These are phyloP conservation scores for Cicer judaicum DNA, from an alignment of 306 rosid genomes.

Conservation along the genomic window DNA sequence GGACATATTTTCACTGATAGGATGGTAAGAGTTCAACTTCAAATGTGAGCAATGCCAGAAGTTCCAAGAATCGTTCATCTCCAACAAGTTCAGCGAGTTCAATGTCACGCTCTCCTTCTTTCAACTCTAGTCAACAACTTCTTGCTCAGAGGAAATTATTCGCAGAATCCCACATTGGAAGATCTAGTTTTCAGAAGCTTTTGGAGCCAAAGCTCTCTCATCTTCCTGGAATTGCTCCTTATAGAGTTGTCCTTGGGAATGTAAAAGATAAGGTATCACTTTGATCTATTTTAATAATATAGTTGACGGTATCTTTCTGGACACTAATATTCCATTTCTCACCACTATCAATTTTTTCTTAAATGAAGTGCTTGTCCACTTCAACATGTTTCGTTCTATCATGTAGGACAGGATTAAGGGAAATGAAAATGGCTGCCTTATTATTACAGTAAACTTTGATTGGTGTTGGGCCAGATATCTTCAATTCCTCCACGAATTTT, in stretches of 20 bases:
- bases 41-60: conserved; percentile 39
- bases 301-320: conserved; percentile 11
- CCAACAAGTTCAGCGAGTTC: conserved; percentile 42
- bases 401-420: background rate
- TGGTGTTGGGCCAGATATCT: background rate
- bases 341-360: background rate
- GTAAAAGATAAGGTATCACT: conserved; percentile 77
- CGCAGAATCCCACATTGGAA: conserved; percentile 74
- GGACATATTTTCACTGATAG: conserved; percentile 42
- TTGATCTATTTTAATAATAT: conserved; percentile 32
- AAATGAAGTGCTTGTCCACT: conserved; percentile 3
- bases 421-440: background rate
- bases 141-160: conserved; percentile 63
- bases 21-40: conserved; percentile 50
- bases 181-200: conserved; percentile 83
- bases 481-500: background rate
- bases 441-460: background rate
- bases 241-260: conserved; percentile 74
- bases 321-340: conserved; percentile 30
- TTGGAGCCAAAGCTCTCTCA: conserved; percentile 77
- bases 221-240: conserved; percentile 74
- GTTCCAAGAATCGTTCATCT: conserved; percentile 31
- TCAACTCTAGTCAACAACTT: conserved; percentile 66
- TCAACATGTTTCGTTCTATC: background rate
- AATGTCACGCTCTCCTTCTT: conserved; percentile 52